Evolutionary conservation across 768 basidiomycete species (phyloP).

Genomic region (Leucosporidium scottii): DNA sequence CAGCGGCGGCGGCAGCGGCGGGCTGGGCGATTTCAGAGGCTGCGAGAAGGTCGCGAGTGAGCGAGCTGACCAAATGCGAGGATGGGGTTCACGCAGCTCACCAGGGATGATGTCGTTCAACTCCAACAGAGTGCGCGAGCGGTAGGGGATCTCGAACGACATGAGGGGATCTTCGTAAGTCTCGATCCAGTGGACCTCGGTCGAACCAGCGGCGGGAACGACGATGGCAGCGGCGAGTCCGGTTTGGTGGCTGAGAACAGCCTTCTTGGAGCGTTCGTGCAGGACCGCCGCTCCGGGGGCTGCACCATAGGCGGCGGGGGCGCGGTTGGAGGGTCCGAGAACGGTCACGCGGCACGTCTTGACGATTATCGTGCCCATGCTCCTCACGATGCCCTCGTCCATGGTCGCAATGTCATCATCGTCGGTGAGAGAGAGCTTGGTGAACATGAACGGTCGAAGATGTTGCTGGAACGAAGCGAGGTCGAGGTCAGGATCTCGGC

Average conservation of each 20-base stretch:
- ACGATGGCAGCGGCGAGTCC: background rate
- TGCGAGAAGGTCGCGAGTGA: too few relatives aligned
- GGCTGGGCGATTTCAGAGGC: too few relatives aligned
- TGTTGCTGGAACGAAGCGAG: background rate
- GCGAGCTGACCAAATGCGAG: background rate
- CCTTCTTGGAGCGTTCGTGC: conserved; percentile 25
- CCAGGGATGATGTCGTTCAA: conserved; percentile 15
- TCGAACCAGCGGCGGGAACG: accelerated
- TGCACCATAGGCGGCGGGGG: background rate
- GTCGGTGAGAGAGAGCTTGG: conserved; percentile 6
- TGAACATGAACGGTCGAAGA: conserved; percentile 11
- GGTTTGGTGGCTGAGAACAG: conserved; percentile 1
- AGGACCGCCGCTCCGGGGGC: background rate
- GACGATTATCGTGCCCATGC: conserved; percentile 9
- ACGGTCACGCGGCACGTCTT: background rate
- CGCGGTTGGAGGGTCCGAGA: background rate
- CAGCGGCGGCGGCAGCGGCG: background rate
- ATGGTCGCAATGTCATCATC: conserved; percentile 4
- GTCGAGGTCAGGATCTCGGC: background rate
- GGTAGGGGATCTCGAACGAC: conserved; percentile 24
- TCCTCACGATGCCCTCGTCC: conserved; percentile 9
- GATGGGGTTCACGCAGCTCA: background rate
- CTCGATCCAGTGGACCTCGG: conserved; percentile 1
- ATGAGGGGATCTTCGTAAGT: background rate
- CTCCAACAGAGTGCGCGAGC: conserved; percentile 18